phyloP scores from a whole-genome alignment of 2,329 filamentous ascomycete genomes.

The Colletotrichum lupini region DNA sequence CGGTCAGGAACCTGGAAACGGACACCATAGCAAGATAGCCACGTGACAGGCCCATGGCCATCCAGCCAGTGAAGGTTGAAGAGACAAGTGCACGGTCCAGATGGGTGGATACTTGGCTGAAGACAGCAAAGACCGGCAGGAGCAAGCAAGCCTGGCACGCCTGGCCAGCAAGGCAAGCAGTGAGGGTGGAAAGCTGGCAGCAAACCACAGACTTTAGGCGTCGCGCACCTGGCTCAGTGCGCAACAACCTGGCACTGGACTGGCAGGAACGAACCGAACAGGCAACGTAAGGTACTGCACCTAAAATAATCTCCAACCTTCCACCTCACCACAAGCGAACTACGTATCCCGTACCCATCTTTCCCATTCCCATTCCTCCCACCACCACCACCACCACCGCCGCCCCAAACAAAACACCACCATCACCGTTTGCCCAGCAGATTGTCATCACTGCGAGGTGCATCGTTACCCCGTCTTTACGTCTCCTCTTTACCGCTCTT shows the following conservation, averaged over 20 bases:
- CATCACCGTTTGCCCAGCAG: constrained; percentile 37
- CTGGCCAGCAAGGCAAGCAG: neutral
- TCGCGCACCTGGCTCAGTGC: neutral
- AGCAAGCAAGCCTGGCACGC: neutral
- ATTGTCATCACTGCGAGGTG: constrained; percentile 38
- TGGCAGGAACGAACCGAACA: neutral
- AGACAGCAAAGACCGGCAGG: constrained; percentile 6
- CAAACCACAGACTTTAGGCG: constrained; percentile 11
- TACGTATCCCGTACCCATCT: constrained; percentile 37
- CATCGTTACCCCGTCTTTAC: constrained; percentile 26
- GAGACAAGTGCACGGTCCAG: constrained; percentile 8
- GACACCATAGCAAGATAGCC: constrained; percentile 26
- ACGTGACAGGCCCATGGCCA: constrained; percentile 14
- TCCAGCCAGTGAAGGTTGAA: neutral
- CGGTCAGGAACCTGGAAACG: constrained; percentile 5
- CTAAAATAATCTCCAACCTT: constrained; percentile 23
- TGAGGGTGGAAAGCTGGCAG: neutral
- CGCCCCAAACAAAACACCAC: constrained; percentile 33
- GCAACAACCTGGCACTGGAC: neutral
- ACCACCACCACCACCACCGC: constrained; percentile 15
- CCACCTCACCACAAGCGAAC: constrained; percentile 25
- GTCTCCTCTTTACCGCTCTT: constrained; percentile 24
- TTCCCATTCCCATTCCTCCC: constrained; percentile 34
- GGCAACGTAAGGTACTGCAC: constrained; percentile 1
- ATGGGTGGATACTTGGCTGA: constrained; percentile 1